Conservation (phyloP, 148 eudicot species). For the Diospyros kaki region DNA sequence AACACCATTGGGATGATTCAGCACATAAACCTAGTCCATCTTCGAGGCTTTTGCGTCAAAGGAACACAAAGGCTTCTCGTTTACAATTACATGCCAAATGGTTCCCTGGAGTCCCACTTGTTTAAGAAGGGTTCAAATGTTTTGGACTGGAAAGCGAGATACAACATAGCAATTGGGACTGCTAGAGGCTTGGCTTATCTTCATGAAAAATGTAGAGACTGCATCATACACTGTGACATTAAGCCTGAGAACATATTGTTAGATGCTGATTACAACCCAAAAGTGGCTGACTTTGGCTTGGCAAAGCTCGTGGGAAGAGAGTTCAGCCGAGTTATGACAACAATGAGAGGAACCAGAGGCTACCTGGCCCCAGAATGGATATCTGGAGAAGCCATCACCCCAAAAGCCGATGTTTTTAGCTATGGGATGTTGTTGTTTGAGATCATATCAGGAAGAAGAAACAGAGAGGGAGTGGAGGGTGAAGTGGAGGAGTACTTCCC, state of each 20-base stretch:
- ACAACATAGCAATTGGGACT: constrained; percentile 35
- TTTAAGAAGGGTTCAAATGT: constrained; percentile 3
- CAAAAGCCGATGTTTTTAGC: constrained; percentile 39
- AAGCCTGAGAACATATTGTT: constrained; percentile 21
- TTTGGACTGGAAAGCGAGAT: constrained; percentile 39
- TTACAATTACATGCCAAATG: constrained; percentile 45
- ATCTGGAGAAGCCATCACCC: constrained; percentile 33
- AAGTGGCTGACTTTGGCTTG: constrained; percentile 40
- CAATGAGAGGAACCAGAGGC: constrained; percentile 40
- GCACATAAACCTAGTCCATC: constrained; percentile 50
- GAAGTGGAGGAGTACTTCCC: constrained; percentile 33
- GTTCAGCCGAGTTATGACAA: constrained; percentile 34
- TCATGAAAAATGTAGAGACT: constrained; percentile 16
- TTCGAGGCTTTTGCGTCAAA: constrained; percentile 50
- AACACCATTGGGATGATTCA: constrained; percentile 54
- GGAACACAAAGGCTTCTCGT: constrained; percentile 38
- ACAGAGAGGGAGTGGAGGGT: constrained; percentile 26
- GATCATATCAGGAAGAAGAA: constrained; percentile 33
- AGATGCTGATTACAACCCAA: constrained; percentile 18
- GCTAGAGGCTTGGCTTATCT: constrained; percentile 41
- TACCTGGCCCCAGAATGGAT: constrained; percentile 44
- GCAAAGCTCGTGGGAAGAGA: constrained; percentile 42
- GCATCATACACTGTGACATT: constrained; percentile 33
- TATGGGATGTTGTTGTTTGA: constrained; percentile 42
- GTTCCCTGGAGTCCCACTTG: constrained; percentile 42